Percentiles rank a stretch among this genome's conserved stretches.
These are phyloP conservation scores for Spencermartinsiella europaea DNA, from an alignment of 805 yeast species.

Conservation along the genomic window DNA sequence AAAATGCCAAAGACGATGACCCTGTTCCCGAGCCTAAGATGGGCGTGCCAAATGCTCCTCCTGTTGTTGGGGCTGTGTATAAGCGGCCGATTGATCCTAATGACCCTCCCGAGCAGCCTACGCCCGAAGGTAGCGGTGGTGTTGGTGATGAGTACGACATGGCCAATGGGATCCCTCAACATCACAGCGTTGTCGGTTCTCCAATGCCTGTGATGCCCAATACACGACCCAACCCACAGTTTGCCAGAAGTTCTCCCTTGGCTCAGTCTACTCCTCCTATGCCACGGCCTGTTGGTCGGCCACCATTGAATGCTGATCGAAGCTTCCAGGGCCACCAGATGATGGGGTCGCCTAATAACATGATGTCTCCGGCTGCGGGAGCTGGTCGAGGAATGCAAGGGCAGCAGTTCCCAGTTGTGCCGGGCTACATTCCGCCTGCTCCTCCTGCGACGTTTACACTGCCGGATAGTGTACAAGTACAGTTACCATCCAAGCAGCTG, in stretches of 20 bases:
- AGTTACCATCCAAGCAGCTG: constrained; percentile 18
- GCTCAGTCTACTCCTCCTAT: background rate
- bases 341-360: background rate
- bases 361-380: background rate
- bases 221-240: background rate
- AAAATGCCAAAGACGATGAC: constrained; percentile 66
- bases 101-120: constrained; percentile 48
- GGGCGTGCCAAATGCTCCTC: constrained; percentile 85
- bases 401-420: constrained; percentile 9
- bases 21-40: constrained; percentile 77
- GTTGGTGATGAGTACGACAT: constrained; percentile 1
- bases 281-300: background rate
- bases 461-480: constrained; percentile 25
- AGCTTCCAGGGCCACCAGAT: background rate
- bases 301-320: background rate
- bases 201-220: background rate
- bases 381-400: constrained; percentile 3
- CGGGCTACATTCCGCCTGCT: constrained; percentile 27
- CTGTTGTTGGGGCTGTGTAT: constrained; percentile 89
- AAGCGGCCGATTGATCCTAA: constrained; percentile 65
- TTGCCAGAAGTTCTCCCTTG: background rate
- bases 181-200: background rate
- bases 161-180: constrained; percentile 2
- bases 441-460: constrained; percentile 33
- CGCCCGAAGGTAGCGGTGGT: constrained; percentile 11